These are phyloP conservation scores for Apiosordaria backusii DNA, from an alignment of 495 filamentous ascomycete species.

Conservation along the genomic window DNA sequence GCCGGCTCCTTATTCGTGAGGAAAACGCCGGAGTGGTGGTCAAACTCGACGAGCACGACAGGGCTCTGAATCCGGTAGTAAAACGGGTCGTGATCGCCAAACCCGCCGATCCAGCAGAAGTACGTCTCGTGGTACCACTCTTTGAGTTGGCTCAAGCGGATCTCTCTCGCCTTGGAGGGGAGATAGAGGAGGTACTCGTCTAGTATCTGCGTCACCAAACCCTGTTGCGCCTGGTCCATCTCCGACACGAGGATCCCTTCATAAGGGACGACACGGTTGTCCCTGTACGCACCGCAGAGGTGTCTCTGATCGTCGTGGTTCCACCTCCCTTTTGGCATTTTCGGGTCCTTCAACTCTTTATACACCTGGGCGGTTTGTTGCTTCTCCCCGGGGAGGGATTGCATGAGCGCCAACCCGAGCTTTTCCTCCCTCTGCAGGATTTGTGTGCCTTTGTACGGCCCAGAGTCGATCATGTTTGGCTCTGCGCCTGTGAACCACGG, in stretches of 20 bases:
- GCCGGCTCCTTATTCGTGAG: slow-evolving; percentile 67
- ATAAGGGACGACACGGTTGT: slow-evolving; percentile 72
- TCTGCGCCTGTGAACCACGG: slow-evolving; percentile 77
- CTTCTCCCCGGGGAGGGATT: slow-evolving; percentile 48
- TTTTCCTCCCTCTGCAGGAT: slow-evolving; percentile 64
- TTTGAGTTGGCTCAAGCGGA: slow-evolving; percentile 51
- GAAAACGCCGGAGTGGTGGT: slow-evolving; percentile 77
- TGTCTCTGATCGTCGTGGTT: slow-evolving; percentile 73
- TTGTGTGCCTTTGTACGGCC: slow-evolving; percentile 55
- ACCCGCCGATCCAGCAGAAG: slow-evolving; percentile 72
- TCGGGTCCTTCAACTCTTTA: slow-evolving; percentile 51
- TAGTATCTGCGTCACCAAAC: slow-evolving; percentile 53
- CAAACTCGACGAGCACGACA: slow-evolving; percentile 69
- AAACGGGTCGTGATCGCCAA: slow-evolving; percentile 62
- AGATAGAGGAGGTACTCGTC: slow-evolving; percentile 62
- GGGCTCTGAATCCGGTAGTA: slow-evolving; percentile 76
- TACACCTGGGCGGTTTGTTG: slow-evolving; percentile 55
- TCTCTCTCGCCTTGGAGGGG: slow-evolving; percentile 47
- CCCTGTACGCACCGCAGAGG: slow-evolving; percentile 68
- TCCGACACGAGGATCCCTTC: slow-evolving; percentile 56
- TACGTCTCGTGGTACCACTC: slow-evolving; percentile 61
- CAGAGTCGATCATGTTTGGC: slow-evolving; percentile 67
- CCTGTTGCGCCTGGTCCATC: slow-evolving; percentile 47
- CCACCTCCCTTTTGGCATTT: slow-evolving; percentile 66
- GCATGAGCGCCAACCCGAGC: slow-evolving; percentile 64